phyloP scores from a whole-genome alignment of 768 basidiomycete genomes.

The Lyophyllum shimeji region DNA sequence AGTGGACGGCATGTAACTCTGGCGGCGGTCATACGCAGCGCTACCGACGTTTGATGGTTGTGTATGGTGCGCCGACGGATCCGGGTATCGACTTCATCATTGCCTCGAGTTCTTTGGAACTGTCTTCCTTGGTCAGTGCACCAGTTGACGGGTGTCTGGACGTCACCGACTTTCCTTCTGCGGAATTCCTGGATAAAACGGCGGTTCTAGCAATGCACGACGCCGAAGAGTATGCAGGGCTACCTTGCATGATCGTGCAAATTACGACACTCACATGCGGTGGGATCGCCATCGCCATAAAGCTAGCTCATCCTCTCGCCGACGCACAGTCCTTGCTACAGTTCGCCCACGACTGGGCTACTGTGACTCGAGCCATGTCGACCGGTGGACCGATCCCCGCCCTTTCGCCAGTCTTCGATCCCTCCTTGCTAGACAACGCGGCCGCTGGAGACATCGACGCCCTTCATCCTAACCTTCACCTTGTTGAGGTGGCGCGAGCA shows the following conservation, averaged over 20 bases:
- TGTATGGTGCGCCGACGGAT: slow-evolving; percentile 23
- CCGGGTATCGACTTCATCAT: slow-evolving; percentile 31
- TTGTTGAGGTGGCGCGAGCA: slow-evolving; percentile 20
- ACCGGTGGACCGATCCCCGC: slow-evolving; percentile 7
- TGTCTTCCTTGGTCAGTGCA: slow-evolving; percentile 14
- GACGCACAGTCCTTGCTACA: slow-evolving; percentile 34
- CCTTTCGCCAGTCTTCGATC: slow-evolving; percentile 28
- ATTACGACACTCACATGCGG: slow-evolving; percentile 30
- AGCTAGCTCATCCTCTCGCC: slow-evolving; percentile 32
- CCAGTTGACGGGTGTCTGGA: slow-evolving; percentile 17
- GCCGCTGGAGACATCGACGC: slow-evolving; percentile 32
- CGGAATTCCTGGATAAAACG: slow-evolving; percentile 18
- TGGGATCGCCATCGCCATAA: slow-evolving; percentile 28
- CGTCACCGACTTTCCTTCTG: slow-evolving; percentile 5
- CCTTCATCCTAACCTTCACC: slow-evolving; percentile 15
- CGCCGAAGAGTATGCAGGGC: slow-evolving; percentile 17
- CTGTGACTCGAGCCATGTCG: slow-evolving; percentile 21
- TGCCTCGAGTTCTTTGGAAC: slow-evolving; percentile 14
- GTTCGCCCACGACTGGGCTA: slow-evolving; percentile 36
- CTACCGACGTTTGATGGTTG: slow-evolving; percentile 25
- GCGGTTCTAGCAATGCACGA: slow-evolving; percentile 25
- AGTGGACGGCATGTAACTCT: slow-evolving; percentile 18
- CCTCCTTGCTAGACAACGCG: slow-evolving; percentile 24
- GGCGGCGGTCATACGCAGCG: slow-evolving; percentile 22
- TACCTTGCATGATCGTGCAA: slow-evolving; percentile 33